Base-by-base conservation (phyloP, 2,329 filamentous ascomycete species). In the Paraphaeosphaeria sporulosa region DNA sequence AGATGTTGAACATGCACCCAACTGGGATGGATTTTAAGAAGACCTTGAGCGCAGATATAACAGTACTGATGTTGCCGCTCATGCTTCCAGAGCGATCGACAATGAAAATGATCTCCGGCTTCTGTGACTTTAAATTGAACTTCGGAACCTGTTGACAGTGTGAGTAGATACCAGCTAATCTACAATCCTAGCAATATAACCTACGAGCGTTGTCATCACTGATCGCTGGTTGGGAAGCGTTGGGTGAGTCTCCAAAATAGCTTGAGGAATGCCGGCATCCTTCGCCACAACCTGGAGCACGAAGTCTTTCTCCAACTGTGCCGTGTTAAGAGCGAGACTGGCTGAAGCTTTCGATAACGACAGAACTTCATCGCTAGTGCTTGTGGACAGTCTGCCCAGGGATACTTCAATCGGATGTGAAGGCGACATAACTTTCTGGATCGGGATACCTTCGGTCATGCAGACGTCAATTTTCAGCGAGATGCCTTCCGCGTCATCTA, bases 11-110 rank as follows among this genome's bases (percentile, higher is more conserved):
- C 69, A 84, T 85, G 60, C 84, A 80, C 5, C 87, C 86, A 0
- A 86, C 63, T 0, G 87, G 87, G 1, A 90, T 78, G 0, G 86
- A 89, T 68, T 88, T 89, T 55, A 90, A 78, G 63, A 90, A 90
- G 38, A 89, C 77, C 4, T 83, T 81, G 27, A 90, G 77, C 0
- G 87, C 87, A 0, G 80, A 75, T 17, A 83, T 76, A 2, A 90
- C 77, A 21, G 86, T 82, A 0, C 67, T 60, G 1, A 89, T 88
- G 51, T 84, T 85, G 0, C 71, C 64, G 0, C 40, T 21, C 88
- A 89, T 90, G 58, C 87, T 90, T 0, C 88, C 89, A 57, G 88
- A 90, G 50, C 89, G 83, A 70, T 92, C 90, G 55, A 87, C 89
- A 8, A 92, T 78, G 66, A 93, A 92, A 23, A 92, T 84, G 30